A percentile compares a stretch with the other conserved stretches of the same genome.
phyloP scores from a whole-genome alignment of 2,329 filamentous ascomycete genomes.

The Colletotrichum karsti region DNA sequence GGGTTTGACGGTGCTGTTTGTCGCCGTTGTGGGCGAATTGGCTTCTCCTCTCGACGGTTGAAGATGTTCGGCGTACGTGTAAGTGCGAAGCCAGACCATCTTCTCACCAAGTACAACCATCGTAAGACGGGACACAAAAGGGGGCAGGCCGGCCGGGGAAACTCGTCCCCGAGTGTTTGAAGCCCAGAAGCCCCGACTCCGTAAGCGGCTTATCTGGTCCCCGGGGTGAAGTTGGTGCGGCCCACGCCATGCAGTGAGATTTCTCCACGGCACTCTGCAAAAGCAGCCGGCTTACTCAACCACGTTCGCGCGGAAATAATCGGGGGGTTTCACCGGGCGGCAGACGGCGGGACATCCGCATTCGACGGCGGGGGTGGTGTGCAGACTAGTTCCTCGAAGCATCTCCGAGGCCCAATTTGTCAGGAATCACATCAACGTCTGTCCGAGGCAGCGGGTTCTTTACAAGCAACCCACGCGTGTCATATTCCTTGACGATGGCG shows the following conservation, averaged over 20 bases:
- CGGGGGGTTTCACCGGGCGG: background rate
- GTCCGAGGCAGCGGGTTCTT: background rate
- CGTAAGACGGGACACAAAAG: too few species aligned
- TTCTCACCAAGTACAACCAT: too few species aligned
- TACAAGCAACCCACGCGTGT: background rate
- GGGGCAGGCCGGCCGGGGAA: too few species aligned
- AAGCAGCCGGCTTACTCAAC: background rate
- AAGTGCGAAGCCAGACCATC: too few species aligned
- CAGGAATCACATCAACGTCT: background rate
- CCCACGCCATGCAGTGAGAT: background rate
- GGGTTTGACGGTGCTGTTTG: background rate
- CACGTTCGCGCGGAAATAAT: background rate
- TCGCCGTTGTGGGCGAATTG: rapidly evolving
- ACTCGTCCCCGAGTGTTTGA: too few species aligned
- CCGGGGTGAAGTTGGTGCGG: background rate
- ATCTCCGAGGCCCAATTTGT: background rate
- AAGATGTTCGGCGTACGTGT: too few species aligned
- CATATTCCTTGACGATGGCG: background rate
- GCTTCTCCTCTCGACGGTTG: background rate
- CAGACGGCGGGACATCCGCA: background rate
- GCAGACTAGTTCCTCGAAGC: background rate
- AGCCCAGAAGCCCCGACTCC: background rate
- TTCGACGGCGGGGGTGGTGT: too few species aligned
- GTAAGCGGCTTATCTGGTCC: background rate
- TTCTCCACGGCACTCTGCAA: background rate